Evolutionary conservation across 1,284 basidiomycete species (phyloP), one percentile per base, ranked within the genome.

Genomic region (Leccinum huronense): DNA sequence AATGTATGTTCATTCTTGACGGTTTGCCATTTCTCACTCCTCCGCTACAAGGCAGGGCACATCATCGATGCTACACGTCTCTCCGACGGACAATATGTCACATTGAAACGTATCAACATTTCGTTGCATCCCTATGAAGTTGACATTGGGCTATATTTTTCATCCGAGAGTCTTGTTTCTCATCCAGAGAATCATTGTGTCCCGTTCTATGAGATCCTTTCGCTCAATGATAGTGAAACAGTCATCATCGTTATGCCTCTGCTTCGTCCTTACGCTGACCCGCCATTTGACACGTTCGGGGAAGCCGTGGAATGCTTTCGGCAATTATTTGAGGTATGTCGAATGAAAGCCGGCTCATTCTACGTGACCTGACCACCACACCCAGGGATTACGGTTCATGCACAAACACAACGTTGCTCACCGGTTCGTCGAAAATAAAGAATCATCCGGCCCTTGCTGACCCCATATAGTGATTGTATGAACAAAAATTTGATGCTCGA

Each of bases 241-340:
- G 14, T 19, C 7, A 61, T 70, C 3, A 13, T 71, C 0, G 64
- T 70, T 2, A 71, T 70, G 70, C 69, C 70, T 1, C 8, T 70
- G 6, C 64, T 71, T 7, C 59, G 63, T 8, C 1, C 6, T 13
- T 63, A 62, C 7, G 11, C 58, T 1, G 31, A 64, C 13, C 69
- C 69, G 2, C 58, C 0, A 3, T 70, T 70, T 19, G 68, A 68
- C 19, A 71, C 70, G 0, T 42, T 70, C 2, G 66, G 69, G 1
- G 68, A 70, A 51, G 63, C 48, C 3, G 55, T 65, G 4, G 69
- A 68, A 6, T 70, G 61, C 7, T 58, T 71, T 31, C 64, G 60
- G 2, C 70, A 70, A 2, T 14, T 70, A 6, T 70, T 70, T 0
- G 68, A 70, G 62, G 69, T 69, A 2, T 19, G 13, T n/a, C 16